These are phyloP conservation scores for Leucocoprinus birnbaumii DNA, from an alignment of 768 basidiomycete species.

Conservation along the genomic window DNA sequence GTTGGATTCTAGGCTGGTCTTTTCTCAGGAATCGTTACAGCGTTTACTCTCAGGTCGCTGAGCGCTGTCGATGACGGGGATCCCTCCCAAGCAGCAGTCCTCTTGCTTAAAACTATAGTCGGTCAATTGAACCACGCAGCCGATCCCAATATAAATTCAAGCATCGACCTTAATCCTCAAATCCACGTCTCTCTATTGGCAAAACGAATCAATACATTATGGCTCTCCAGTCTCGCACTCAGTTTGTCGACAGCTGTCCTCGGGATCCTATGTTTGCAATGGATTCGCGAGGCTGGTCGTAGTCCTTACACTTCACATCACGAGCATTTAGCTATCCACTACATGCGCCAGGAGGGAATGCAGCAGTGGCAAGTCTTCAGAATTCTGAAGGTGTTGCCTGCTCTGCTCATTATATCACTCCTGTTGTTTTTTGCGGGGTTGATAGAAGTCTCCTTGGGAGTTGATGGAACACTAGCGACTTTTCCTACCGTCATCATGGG, in stretches of 20 bases:
- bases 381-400: slow-evolving; percentile 13
- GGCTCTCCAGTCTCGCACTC: slow-evolving; percentile 8
- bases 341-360: slow-evolving; percentile 17
- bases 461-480: too few relatives aligned
- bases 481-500: too few relatives aligned
- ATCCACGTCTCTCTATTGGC: neutral
- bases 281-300: slow-evolving; percentile 19
- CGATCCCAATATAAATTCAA: too few relatives aligned
- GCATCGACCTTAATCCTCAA: too few relatives aligned
- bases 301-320: slow-evolving; percentile 9
- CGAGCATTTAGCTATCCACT: slow-evolving; percentile 12
- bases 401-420: slow-evolving; percentile 16
- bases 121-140: too few relatives aligned
- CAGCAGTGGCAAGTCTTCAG: slow-evolving; percentile 15
- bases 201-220: slow-evolving; percentile 14
- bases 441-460: too few relatives aligned
- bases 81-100: too few relatives aligned
- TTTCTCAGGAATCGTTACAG: too few relatives aligned
- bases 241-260: slow-evolving; percentile 15
- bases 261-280: slow-evolving; percentile 18
- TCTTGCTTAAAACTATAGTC: too few relatives aligned
- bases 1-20: too few relatives aligned
- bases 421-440: slow-evolving; percentile 19
- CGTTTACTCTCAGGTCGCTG: too few relatives aligned
- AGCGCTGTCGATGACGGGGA: too few relatives aligned